phyloP scores from a whole-genome alignment of 768 basidiomycete genomes.

The Boletus vinaceobasis region DNA sequence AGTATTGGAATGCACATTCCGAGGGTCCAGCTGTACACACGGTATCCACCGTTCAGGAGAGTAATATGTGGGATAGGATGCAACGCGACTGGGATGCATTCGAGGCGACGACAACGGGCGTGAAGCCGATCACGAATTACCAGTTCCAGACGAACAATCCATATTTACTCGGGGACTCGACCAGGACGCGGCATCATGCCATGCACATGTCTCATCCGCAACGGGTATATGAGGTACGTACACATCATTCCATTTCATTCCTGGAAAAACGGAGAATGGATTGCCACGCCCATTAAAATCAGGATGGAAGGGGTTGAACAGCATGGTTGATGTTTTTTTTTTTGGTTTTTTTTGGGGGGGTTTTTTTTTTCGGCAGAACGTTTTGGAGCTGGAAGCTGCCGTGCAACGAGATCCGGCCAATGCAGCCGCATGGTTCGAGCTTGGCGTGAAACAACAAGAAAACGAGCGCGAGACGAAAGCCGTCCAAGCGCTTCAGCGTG shows the following conservation, averaged over 20 bases:
- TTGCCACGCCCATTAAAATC: neutral
- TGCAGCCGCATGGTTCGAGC: constrained; percentile 80
- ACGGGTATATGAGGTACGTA: constrained; percentile 40
- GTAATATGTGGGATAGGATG: constrained; percentile 55
- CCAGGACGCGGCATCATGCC: constrained; percentile 46
- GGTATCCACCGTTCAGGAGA: constrained; percentile 24
- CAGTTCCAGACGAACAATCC: constrained; percentile 78
- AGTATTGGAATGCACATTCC: constrained; percentile 53
- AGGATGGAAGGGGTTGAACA: neutral
- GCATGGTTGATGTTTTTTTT: constrained; percentile 14
- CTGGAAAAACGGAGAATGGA: constrained; percentile 9
- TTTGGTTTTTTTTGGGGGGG: neutral
- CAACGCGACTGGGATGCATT: constrained; percentile 80
- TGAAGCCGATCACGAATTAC: constrained; percentile 56
- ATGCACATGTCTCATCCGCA: constrained; percentile 31
- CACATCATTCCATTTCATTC: constrained; percentile 7
- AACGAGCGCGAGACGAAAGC: constrained; percentile 94
- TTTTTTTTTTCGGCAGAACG: constrained; percentile 50
- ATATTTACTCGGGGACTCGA: constrained; percentile 62
- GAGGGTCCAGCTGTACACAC: constrained; percentile 17
- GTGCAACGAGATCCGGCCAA: constrained; percentile 76
- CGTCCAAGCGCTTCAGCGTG: constrained; percentile 75
- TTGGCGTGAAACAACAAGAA: constrained; percentile 97
- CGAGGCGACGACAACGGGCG: constrained; percentile 67
- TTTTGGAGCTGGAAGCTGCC: constrained; percentile 85